Percentiles rank a stretch among this genome's conserved stretches.
Conservation (phyloP, 192 early-diverging fungal species). For the Entophlyctis helioformis region DNA sequence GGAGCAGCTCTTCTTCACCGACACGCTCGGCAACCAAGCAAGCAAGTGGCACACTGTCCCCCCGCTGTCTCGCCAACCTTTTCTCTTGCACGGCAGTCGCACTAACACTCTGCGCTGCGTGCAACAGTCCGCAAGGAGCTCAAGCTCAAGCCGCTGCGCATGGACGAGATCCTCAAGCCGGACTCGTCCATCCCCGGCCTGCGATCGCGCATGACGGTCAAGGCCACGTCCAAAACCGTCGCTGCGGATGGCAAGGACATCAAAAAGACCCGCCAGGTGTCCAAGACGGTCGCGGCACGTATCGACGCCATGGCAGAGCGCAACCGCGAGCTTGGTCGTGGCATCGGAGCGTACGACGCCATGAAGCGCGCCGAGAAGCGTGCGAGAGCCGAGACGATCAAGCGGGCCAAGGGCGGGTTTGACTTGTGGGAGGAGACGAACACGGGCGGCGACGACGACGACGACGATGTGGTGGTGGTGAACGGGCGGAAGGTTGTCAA, state of each 20-base stretch:
- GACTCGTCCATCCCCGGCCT: slow-evolving; percentile 49
- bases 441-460: no score
- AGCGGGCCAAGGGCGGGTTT: slow-evolving; percentile 25
- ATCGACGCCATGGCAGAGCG: slow-evolving; percentile 34
- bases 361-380: no score
- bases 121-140: not conserved
- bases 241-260: slow-evolving; percentile 1
- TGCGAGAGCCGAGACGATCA: slow-evolving; percentile 9
- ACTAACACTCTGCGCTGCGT: not conserved
- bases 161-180: slow-evolving; percentile 75
- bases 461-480: no score
- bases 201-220: slow-evolving; percentile 8
- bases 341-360: not conserved
- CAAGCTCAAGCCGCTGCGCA: slow-evolving; percentile 37
- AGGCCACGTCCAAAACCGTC: slow-evolving; percentile 13
- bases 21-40: slow-evolving; percentile 57
- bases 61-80: no score
- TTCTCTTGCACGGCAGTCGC: not conserved
- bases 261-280: slow-evolving; percentile 26
- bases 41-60: no score
- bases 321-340: slow-evolving; percentile 14
- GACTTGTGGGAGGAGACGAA: slow-evolving; percentile 58
- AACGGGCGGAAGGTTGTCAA: no score
- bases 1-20: slow-evolving; percentile 57
- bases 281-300: slow-evolving; percentile 21